Evolutionary conservation across 2,329 filamentous ascomycete genomes (phyloP).

Genomic region (Ophiocordyceps camponoti-leonardi): DNA sequence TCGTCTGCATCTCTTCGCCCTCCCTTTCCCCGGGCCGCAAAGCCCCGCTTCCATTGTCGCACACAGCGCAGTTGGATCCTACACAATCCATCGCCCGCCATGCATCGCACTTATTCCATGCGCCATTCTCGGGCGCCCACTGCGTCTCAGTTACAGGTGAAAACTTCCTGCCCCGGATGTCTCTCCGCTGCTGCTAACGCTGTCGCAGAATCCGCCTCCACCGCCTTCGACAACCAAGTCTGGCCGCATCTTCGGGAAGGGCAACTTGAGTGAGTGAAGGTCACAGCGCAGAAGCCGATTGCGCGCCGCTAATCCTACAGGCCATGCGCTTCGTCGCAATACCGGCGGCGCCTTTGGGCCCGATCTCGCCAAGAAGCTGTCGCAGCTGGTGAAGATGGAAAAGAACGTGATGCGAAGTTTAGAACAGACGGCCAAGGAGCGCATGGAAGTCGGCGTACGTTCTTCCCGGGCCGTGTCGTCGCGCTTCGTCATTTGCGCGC

Average conservation of each 20-base stretch:
- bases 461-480: not conserved
- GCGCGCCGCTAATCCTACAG: conserved; percentile 13
- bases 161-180: not conserved
- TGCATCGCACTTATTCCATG: conserved; percentile 99
- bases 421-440: conserved; percentile 84
- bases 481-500: not conserved
- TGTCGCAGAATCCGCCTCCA: conserved; percentile 72
- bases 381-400: conserved; percentile 98
- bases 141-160: conserved; percentile 55
- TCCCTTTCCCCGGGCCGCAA: not conserved
- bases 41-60: not conserved
- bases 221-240: conserved; percentile 84
- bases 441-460: conserved; percentile 95
- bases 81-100: conserved; percentile 21
- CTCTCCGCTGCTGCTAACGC: not conserved
- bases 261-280: conserved; percentile 59
- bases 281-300: not conserved
- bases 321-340: conserved; percentile 54
- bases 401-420: conserved; percentile 99
- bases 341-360: conserved; percentile 62
- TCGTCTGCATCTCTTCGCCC: not conserved
- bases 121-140: conserved; percentile 92
- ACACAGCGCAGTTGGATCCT: not conserved
- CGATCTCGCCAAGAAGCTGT: conserved; percentile 93
- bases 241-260: conserved; percentile 72